Evolutionary conservation across 805 yeast species (phyloP).

Genomic region (Cyberlindnera nakhonratchasimensis): DNA sequence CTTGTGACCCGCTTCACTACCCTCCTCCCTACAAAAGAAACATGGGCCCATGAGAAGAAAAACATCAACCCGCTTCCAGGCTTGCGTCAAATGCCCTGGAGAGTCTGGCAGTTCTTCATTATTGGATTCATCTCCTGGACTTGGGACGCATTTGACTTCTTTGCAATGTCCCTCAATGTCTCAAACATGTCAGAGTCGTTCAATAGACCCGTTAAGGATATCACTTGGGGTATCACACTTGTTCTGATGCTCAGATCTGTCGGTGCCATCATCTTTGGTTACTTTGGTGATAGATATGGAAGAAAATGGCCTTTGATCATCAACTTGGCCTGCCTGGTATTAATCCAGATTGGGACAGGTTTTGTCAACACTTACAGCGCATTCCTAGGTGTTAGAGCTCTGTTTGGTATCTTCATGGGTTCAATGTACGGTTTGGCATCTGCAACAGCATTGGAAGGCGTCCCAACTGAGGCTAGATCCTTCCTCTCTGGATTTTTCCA

Average conservation of each 20-base stretch:
- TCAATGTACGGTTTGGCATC: constrained; percentile 44
- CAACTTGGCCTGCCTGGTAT: constrained; percentile 44
- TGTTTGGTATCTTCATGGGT: constrained; percentile 58
- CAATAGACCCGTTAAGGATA: constrained; percentile 27
- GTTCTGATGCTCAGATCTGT: constrained; percentile 67
- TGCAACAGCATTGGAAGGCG: constrained; percentile 41
- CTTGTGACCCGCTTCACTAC: constrained; percentile 44
- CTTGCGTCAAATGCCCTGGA: constrained; percentile 42
- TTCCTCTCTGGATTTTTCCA: constrained; percentile 67
- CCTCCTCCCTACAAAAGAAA: constrained; percentile 45
- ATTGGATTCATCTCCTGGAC: constrained; percentile 60
- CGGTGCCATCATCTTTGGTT: constrained; percentile 60
- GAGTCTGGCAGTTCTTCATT: constrained; percentile 52
- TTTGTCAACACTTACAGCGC: constrained; percentile 54
- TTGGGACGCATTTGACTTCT: constrained; percentile 65
- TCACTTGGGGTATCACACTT: constrained; percentile 58
- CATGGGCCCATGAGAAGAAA: constrained; percentile 32
- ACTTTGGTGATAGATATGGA: constrained; percentile 57
- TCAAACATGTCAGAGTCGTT: constrained; percentile 3
- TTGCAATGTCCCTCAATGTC: constrained; percentile 22
- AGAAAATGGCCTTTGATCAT: constrained; percentile 54
- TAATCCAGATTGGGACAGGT: constrained; percentile 61
- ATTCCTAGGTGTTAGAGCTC: constrained; percentile 59
- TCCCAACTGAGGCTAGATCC: constrained; percentile 53
- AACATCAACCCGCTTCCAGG: constrained; percentile 61